Evolutionary conservation across 139 green algal genomes (phyloP), one percentile per base, ranked within the genome.

Genomic region (Chlamydomonas incerta): DNA sequence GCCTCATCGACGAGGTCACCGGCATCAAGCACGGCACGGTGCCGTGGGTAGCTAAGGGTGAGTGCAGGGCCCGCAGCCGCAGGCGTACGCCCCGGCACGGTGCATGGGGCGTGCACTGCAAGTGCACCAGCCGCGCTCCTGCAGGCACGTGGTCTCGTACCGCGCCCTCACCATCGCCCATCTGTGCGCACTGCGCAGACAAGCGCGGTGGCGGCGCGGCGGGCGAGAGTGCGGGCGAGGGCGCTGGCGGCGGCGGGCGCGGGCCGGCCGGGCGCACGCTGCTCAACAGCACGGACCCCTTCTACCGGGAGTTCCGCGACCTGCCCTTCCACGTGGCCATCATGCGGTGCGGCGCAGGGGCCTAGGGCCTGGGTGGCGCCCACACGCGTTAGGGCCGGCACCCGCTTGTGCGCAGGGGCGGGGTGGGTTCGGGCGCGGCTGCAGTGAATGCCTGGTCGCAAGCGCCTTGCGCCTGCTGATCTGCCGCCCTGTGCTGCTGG

Each of bases 1-100:
- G 97, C 13, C 91, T 99, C 46, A 89, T 99, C 0, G 97, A 99
- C 79, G 97, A 99, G 90, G 87, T 98, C 3, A 92, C 97, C 21
- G 90, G 94, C 57, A 97, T 99, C 80, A 90, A 85, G 46, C 90
- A 94, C 65, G 88, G 91, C 24, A 52, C 73, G 0, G 91, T 92
- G 35, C 86, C 79, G 14, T 75, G 66, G 79, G 47, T 76, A 55
- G 21, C 65, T 6, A 52, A 50, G 41, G 79, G 79, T 85, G 31
- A 9, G 71, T 5, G 37, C 9, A 6, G 29, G 8, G 8, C 41
- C 5, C 41, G 8, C 41, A 50, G 41, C 6, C n/a, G n/a, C n/a
- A n/a, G n/a, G n/a, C n/a, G n/a, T n/a, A n/a, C n/a, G n/a, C n/a
- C n/a, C n/a, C n/a, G n/a, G n/a, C n/a, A n/a, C n/a, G n/a, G n/a